These are phyloP conservation scores for Beauveria rudraprayagi DNA, from an alignment of 2,329 filamentous ascomycete species.

Conservation along the genomic window DNA sequence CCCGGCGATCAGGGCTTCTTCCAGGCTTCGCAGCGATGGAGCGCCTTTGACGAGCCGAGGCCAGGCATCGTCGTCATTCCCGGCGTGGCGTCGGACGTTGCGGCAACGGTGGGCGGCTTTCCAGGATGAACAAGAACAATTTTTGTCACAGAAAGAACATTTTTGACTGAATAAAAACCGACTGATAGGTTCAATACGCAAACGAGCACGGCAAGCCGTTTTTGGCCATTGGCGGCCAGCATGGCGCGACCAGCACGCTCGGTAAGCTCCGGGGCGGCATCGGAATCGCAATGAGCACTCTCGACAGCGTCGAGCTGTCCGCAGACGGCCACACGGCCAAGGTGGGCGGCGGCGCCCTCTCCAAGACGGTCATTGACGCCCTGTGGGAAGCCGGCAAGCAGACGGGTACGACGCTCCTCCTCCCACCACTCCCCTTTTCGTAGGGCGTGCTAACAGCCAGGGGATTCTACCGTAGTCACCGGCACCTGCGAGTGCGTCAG, in stretches of 20 bases:
- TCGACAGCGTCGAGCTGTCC: conserved; percentile 35
- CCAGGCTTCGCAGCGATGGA: conserved; percentile 1
- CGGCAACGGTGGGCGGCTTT: not conserved
- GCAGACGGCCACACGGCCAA: conserved; percentile 36
- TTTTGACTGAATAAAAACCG: not conserved
- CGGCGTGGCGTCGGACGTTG: not conserved
- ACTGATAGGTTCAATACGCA: conserved; percentile 31
- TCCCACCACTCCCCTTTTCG: not conserved
- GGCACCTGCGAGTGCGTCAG: conserved; percentile 47
- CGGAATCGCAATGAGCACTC: conserved; percentile 37
- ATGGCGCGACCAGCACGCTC: conserved; percentile 42
- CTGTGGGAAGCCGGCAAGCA: conserved; percentile 45
- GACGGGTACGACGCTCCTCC: conserved; percentile 27
- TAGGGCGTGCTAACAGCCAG: not conserved
- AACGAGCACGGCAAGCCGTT: conserved; percentile 39
- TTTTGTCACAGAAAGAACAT: too few species aligned
- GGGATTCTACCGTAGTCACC: conserved; percentile 27
- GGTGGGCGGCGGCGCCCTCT: conserved; percentile 39
- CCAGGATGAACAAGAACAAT: too few species aligned
- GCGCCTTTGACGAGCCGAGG: not conserved
- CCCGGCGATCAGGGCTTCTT: not conserved
- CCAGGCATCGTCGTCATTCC: conserved; percentile 5
- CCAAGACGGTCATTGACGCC: conserved; percentile 36
- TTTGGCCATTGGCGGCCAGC: conserved; percentile 43
- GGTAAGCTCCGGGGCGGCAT: conserved; percentile 41